These are phyloP conservation scores for Dichotomocladium elegans DNA, from an alignment of 371 early-diverging fungal species.

Conservation along the genomic window DNA sequence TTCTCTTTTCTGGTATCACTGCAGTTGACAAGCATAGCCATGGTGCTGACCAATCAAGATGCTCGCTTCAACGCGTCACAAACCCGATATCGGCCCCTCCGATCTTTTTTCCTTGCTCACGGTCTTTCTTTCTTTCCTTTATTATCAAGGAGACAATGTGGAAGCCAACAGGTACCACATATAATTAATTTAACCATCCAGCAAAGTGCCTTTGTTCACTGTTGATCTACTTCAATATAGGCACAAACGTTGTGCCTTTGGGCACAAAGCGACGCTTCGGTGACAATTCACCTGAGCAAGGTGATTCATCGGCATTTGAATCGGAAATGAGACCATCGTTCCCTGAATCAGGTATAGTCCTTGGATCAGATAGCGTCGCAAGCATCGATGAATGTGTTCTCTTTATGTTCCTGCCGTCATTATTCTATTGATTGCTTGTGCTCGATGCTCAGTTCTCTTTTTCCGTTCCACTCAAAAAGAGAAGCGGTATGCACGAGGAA, in stretches of 20 bases:
- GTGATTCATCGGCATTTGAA: background rate
- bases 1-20: no score
- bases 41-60: no score
- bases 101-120: background rate
- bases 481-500: no score
- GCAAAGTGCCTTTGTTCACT: background rate
- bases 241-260: constrained; percentile 45
- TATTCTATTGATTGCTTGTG: no score
- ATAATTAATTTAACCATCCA: background rate
- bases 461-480: no score
- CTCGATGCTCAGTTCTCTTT: no score
- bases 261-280: constrained; percentile 35
- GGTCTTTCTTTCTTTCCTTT: background rate
- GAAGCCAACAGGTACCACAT: constrained; percentile 30
- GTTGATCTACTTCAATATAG: constrained; percentile 14
- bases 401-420: no score
- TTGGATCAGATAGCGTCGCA: no score
- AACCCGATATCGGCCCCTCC: no score
- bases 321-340: background rate
- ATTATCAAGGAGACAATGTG: constrained; percentile 17
- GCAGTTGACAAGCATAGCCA: no score
- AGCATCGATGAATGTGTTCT: no score
- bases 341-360: background rate
- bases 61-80: no score
- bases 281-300: constrained; percentile 13